These are phyloP conservation scores for Verticillium nubilum DNA, from an alignment of 2,329 filamentous ascomycete species.

Conservation along the genomic window DNA sequence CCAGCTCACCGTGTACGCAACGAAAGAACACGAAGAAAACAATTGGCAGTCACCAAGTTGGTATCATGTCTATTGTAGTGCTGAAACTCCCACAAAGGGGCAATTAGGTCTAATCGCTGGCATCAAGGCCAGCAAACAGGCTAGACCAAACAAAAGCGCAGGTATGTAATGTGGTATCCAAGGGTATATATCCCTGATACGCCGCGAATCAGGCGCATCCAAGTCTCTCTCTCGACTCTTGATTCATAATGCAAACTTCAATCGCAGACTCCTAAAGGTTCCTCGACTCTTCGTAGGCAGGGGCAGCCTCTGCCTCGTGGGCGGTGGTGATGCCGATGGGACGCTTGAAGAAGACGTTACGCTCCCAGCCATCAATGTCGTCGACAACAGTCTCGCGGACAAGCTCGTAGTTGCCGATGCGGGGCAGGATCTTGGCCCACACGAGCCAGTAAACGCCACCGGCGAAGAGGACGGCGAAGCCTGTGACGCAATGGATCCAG, in stretches of 20 bases:
- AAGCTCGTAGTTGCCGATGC: conserved; percentile 48
- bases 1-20: too few species aligned
- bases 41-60: neutral
- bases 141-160: neutral
- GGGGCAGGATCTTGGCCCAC: conserved; percentile 48
- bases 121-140: neutral
- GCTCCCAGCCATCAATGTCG: conserved; percentile 58
- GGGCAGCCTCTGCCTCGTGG: neutral
- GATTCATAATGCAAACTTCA: neutral
- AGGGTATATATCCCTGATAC: neutral
- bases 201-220: neutral
- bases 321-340: conserved; percentile 19
- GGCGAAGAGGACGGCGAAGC: conserved; percentile 45
- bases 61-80: neutral
- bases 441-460: conserved; percentile 52
- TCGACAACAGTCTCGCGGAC: conserved; percentile 49
- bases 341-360: conserved; percentile 44
- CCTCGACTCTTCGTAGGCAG: neutral
- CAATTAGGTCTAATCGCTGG: neutral
- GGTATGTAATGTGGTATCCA: neutral
- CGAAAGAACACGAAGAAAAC: neutral
- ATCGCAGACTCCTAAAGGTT: neutral
- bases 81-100: neutral
- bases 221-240: neutral
- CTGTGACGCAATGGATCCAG: conserved; percentile 53